Conservation (phyloP, 2,329 filamentous ascomycete species). For the Aspergillus jensenii region DNA sequence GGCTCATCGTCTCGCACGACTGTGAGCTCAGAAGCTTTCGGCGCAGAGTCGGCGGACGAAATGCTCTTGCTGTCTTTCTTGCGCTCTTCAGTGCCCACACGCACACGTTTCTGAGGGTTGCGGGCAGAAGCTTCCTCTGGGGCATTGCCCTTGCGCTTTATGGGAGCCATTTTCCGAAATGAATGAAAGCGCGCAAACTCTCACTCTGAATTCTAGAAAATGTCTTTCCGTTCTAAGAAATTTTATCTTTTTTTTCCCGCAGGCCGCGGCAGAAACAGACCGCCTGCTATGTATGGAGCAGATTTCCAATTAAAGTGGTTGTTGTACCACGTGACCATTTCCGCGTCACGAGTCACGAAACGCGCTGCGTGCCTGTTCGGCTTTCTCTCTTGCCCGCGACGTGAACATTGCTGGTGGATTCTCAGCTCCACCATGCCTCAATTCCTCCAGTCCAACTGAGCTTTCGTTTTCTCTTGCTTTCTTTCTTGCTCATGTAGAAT, state of each 20-base stretch:
- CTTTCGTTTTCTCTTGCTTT: neutral
- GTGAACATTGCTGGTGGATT: conserved; percentile 14
- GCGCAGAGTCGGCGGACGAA: conserved; percentile 18
- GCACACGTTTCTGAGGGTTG: conserved; percentile 42
- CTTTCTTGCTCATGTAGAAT: conserved; percentile 20
- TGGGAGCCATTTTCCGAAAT: conserved; percentile 40
- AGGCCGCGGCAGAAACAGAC: conserved; percentile 15
- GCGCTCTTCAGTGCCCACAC: conserved; percentile 36
- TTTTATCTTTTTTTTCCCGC: conserved; percentile 19
- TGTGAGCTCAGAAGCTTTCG: conserved; percentile 36
- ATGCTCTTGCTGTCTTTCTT: conserved; percentile 34
- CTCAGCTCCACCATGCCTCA: conserved; percentile 23
- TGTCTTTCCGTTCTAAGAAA: conserved; percentile 21
- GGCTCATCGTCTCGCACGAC: conserved; percentile 74
- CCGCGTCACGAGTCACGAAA: conserved; percentile 31
- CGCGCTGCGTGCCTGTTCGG: conserved; percentile 3
- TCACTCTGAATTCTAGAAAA: conserved; percentile 14
- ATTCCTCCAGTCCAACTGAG: conserved; percentile 12
- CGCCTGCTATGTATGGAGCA: conserved; percentile 15
- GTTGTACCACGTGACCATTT: conserved; percentile 19
- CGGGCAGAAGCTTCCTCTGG: conserved; percentile 36
- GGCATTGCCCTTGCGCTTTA: conserved; percentile 46
- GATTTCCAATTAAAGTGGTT: conserved; percentile 6
- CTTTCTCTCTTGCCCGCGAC: conserved; percentile 14
- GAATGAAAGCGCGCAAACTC: conserved; percentile 25